A percentile compares a stretch with the other conserved stretches of the same genome.
Evolutionary conservation across 2,329 filamentous ascomycete species (phyloP).

Genomic region (Fusarium sp.): DNA sequence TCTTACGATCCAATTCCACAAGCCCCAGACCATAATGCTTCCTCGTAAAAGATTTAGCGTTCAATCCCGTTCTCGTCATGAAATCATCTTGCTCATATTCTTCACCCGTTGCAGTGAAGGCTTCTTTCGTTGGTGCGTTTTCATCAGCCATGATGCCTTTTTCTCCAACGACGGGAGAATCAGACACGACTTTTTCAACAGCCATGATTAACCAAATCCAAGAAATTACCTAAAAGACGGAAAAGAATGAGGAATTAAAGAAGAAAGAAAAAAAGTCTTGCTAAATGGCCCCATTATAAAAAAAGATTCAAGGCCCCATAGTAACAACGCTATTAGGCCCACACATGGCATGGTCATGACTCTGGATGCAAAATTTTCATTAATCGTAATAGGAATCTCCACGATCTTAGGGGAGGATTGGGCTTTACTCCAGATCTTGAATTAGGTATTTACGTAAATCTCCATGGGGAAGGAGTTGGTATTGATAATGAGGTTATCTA

Average conservation of each 20-base stretch:
- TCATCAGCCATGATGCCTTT: slow-evolving; percentile 20
- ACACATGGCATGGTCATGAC: slow-evolving; percentile 26
- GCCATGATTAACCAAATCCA: slow-evolving; percentile 7
- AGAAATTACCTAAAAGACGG: neutral
- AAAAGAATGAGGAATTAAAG: neutral
- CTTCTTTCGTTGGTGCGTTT: slow-evolving; percentile 8
- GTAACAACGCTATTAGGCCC: slow-evolving; percentile 26
- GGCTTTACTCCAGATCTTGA: slow-evolving; percentile 2
- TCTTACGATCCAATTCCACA: slow-evolving; percentile 56
- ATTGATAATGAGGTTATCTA: slow-evolving; percentile 2
- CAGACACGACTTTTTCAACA: slow-evolving; percentile 21
- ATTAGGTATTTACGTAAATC: slow-evolving; percentile 30
- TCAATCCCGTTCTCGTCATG: slow-evolving; percentile 45
- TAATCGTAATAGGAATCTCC: neutral
- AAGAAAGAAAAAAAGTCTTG: slow-evolving; percentile 12
- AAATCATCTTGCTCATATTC: slow-evolving; percentile 42
- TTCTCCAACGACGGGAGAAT: slow-evolving; percentile 11
- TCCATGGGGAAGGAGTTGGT: slow-evolving; percentile 30
- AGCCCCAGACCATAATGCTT: slow-evolving; percentile 43
- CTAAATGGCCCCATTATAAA: slow-evolving; percentile 29
- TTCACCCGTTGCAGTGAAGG: slow-evolving; percentile 17
- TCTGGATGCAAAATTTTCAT: slow-evolving; percentile 5
- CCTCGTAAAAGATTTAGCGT: slow-evolving; percentile 35
- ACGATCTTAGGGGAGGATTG: slow-evolving; percentile 1
- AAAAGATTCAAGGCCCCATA: slow-evolving; percentile 25